These are phyloP conservation scores for Phytophthora litchii DNA, from an alignment of 352 stramenopile genomes.

Conservation along the genomic window DNA sequence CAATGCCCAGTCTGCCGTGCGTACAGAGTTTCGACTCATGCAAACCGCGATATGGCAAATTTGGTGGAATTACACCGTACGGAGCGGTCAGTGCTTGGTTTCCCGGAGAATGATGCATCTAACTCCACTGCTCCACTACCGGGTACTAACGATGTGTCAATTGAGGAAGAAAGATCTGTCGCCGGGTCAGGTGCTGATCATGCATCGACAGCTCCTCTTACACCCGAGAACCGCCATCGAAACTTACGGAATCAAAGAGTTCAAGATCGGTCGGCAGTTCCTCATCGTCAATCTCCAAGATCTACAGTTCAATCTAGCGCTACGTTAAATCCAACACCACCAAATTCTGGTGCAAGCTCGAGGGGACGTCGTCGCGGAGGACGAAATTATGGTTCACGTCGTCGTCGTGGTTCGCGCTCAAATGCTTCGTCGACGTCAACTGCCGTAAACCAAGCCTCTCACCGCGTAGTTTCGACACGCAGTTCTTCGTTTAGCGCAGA, in stretches of 20 bases:
- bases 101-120: conserved; percentile 6
- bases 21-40: conserved; percentile 8
- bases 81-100: conserved; percentile 19
- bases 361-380: conserved; percentile 13
- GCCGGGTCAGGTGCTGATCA: not conserved
- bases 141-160: not conserved
- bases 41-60: conserved; percentile 24
- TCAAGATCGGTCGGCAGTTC: conserved; percentile 6
- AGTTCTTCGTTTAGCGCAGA: not conserved
- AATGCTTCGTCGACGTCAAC: conserved; percentile 2
- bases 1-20: conserved; percentile 26
- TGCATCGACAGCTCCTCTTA: not conserved
- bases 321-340: not conserved
- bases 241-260: conserved; percentile 7
- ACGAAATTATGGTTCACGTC: not conserved
- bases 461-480: not conserved
- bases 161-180: no score
- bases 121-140: not conserved
- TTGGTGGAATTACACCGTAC: conserved; percentile 27
- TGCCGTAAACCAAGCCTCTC: not conserved
- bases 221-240: conserved; percentile 1
- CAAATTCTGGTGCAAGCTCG: not conserved
- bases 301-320: not conserved
- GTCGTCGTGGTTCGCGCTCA: conserved; percentile 4
- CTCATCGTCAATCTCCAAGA: conserved; percentile 6